Evolutionary conservation across 768 basidiomycete species (phyloP).

Genomic region (Mycena crocata): DNA sequence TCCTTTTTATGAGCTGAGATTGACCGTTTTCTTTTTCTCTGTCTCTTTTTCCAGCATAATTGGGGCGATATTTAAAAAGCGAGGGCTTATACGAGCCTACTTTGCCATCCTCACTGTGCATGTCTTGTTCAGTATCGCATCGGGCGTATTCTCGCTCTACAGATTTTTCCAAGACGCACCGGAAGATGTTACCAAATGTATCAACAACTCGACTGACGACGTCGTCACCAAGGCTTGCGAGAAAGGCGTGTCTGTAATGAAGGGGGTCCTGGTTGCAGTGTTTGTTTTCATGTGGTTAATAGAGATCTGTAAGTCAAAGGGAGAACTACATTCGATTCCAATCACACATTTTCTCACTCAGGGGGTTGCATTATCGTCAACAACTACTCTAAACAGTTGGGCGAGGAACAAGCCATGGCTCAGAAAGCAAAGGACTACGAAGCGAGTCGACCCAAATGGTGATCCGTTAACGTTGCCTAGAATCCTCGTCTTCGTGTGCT

Average conservation of each 20-base stretch:
- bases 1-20: neutral
- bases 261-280: slow-evolving; percentile 54
- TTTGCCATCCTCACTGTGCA: slow-evolving; percentile 55
- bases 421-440: slow-evolving; percentile 57
- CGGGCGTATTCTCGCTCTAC: slow-evolving; percentile 57
- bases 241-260: slow-evolving; percentile 53
- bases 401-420: slow-evolving; percentile 54
- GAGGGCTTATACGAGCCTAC: slow-evolving; percentile 56
- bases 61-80: slow-evolving; percentile 55
- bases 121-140: slow-evolving; percentile 57
- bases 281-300: slow-evolving; percentile 61
- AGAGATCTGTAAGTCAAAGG: slow-evolving; percentile 54
- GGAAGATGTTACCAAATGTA: slow-evolving; percentile 52
- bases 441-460: slow-evolving; percentile 44
- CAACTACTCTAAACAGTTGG: slow-evolving; percentile 57
- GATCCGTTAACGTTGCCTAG: slow-evolving; percentile 21
- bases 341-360: slow-evolving; percentile 39
- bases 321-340: slow-evolving; percentile 4
- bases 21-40: neutral
- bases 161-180: slow-evolving; percentile 55
- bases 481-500: no score
- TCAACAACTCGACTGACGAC: slow-evolving; percentile 45
- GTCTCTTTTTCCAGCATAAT: slow-evolving; percentile 50
- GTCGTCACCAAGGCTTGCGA: slow-evolving; percentile 49
- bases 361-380: slow-evolving; percentile 62